These are phyloP conservation scores for Leishmania lainsoni DNA, from an alignment of 208 protist genomes.

Conservation along the genomic window DNA sequence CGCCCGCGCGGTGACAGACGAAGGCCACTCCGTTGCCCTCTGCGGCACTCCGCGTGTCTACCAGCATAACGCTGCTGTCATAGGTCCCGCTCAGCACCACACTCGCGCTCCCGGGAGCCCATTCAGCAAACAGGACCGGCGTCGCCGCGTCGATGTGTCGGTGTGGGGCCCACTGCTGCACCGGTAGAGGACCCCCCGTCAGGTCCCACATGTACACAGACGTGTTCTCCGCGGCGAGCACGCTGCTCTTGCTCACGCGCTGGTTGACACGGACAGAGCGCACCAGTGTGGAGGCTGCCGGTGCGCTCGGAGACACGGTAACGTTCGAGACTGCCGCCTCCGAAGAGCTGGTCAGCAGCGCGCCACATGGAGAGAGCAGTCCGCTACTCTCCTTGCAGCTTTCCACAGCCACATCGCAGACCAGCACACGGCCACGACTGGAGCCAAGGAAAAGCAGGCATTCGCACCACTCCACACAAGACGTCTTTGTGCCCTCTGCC, in stretches of 20 bases:
- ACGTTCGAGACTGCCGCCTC: constrained; percentile 53
- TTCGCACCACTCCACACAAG: constrained; percentile 70
- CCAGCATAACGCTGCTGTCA: constrained; percentile 63
- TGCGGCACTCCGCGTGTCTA: constrained; percentile 45
- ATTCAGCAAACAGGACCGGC: constrained; percentile 68
- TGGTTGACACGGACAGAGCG: constrained; percentile 61
- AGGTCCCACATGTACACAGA: constrained; percentile 76
- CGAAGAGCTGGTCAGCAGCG: constrained; percentile 33
- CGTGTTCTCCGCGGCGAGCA: constrained; percentile 49
- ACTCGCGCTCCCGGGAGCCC: constrained; percentile 58
- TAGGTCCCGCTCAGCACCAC: constrained; percentile 80
- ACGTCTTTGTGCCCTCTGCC: constrained; percentile 32
- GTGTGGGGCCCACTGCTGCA: constrained; percentile 60
- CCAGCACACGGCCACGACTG: constrained; percentile 71
- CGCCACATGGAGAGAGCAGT: constrained; percentile 22
- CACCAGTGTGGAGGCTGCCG: constrained; percentile 66
- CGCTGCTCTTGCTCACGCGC: constrained; percentile 32
- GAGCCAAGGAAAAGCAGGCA: constrained; percentile 63
- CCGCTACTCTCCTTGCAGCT: constrained; percentile 33
- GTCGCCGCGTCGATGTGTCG: constrained; percentile 27
- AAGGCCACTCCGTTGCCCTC: constrained; percentile 27
- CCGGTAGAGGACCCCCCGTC: constrained; percentile 38
- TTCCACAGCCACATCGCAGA: constrained; percentile 41
- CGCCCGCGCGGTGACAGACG: constrained; percentile 12
- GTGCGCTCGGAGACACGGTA: constrained; percentile 55